A percentile compares a stretch with the other conserved stretches of the same genome.
These are phyloP conservation scores for Lipomyces mesembrius DNA, from an alignment of 805 yeast genomes.

Conservation along the genomic window DNA sequence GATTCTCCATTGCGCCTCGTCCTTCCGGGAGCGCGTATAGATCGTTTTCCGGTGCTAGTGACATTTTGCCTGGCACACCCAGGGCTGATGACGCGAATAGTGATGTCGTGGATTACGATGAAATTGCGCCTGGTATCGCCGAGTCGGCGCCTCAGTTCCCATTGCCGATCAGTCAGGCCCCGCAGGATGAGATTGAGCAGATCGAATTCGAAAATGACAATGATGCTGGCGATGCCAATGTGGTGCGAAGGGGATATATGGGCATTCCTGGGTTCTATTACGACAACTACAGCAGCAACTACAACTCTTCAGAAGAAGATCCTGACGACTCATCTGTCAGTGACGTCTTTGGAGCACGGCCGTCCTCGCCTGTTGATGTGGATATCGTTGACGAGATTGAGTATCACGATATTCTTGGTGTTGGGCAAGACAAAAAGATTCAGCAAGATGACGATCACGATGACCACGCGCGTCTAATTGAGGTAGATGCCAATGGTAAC, in stretches of 20 bases:
- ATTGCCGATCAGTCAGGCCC: not conserved
- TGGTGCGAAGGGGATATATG: slow-evolving; percentile 7
- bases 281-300: slow-evolving; percentile 21
- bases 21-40: slow-evolving; percentile 20
- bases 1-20: slow-evolving; percentile 31
- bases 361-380: slow-evolving; percentile 12
- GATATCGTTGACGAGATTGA: slow-evolving; percentile 1
- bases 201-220: not conserved
- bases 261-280: slow-evolving; percentile 33
- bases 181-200: not conserved
- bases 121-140: not conserved
- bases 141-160: not conserved
- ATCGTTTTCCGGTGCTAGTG: slow-evolving; percentile 29
- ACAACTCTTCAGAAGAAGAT: slow-evolving; percentile 37
- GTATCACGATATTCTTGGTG: not conserved
- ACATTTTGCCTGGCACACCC: slow-evolving; percentile 20
- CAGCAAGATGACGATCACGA: not conserved
- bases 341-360: slow-evolving; percentile 5
- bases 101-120: slow-evolving; percentile 20
- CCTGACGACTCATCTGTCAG: slow-evolving; percentile 28
- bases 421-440: not conserved
- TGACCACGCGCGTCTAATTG: slow-evolving; percentile 24
- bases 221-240: not conserved
- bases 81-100: slow-evolving; percentile 14
- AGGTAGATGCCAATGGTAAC: slow-evolving; percentile 20